phyloP scores from a whole-genome alignment of 148 eudicot genomes.

The Cornus florida region DNA sequence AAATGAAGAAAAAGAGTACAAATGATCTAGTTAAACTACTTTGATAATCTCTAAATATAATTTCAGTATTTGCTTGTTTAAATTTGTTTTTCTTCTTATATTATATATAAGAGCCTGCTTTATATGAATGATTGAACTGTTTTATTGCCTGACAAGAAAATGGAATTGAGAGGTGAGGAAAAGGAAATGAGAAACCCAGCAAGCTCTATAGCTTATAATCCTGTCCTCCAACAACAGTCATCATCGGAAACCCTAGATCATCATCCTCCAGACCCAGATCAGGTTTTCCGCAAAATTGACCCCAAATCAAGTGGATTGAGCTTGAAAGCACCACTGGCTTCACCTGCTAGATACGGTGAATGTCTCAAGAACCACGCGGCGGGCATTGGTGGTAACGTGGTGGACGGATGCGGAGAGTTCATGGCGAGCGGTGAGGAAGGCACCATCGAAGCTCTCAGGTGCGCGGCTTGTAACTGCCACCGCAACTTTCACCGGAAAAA shows the following conservation, averaged over 20 bases:
- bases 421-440: constrained; percentile 47
- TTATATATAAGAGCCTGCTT: background rate
- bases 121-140: background rate
- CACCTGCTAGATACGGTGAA: constrained; percentile 28
- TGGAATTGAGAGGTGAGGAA: constrained; percentile 41
- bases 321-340: background rate
- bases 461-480: constrained; percentile 59
- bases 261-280: constrained; percentile 10
- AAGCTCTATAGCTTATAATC: constrained; percentile 19
- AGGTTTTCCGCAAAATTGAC: constrained; percentile 1
- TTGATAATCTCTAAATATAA: background rate
- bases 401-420: constrained; percentile 60
- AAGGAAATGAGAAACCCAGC: constrained; percentile 19
- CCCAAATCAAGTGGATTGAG: constrained; percentile 19
- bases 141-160: background rate
- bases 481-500: constrained; percentile 52
- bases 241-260: constrained; percentile 24
- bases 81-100: no score
- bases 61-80: background rate
- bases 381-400: constrained; percentile 44
- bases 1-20: background rate
- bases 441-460: constrained; percentile 37
- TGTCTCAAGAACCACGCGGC: constrained; percentile 62
- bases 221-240: constrained; percentile 11
- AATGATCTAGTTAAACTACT: background rate